Conservation (phyloP, 2,329 filamentous ascomycete species). For the Calonectria henricotiae region DNA sequence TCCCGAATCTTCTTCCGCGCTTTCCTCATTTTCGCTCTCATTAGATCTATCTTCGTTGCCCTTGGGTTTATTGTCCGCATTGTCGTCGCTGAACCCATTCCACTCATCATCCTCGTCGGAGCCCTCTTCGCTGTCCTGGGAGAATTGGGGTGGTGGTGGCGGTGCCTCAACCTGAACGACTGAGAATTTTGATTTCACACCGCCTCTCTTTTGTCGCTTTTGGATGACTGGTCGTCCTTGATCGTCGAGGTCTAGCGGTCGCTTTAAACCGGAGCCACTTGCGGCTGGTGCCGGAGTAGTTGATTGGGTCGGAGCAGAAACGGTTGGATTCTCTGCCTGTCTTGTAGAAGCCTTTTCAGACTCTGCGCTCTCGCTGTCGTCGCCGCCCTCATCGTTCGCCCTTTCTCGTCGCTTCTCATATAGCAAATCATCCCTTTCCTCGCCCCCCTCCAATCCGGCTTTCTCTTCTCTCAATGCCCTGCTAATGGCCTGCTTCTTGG, state of each 20-base stretch:
- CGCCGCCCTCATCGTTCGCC: conserved; percentile 50
- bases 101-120: conserved; percentile 67
- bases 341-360: conserved; percentile 3
- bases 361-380: conserved; percentile 41
- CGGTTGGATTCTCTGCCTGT: conserved; percentile 23
- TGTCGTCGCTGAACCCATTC: conserved; percentile 73
- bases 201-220: conserved; percentile 83
- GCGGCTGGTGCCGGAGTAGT: conserved; percentile 7
- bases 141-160: conserved; percentile 60
- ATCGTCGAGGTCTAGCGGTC: conserved; percentile 85
- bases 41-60: conserved; percentile 45
- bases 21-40: conserved; percentile 37
- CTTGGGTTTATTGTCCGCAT: conserved; percentile 54
- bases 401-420: conserved; percentile 61
- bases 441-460: conserved; percentile 73
- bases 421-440: conserved; percentile 70
- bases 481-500: conserved; percentile 78
- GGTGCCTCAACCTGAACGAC: conserved; percentile 61
- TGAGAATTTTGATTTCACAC: conserved; percentile 71
- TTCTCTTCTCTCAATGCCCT: conserved; percentile 76
- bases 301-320: conserved; percentile 33
- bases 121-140: conserved; percentile 50
- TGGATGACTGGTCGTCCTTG: conserved; percentile 86
- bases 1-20: conserved; percentile 53
- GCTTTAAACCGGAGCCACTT: conserved; percentile 88